A percentile compares a stretch with the other conserved stretches of the same genome.
Evolutionary conservation across 192 early-diverging fungal species (phyloP).

Genomic region (Diversispora eburnea): DNA sequence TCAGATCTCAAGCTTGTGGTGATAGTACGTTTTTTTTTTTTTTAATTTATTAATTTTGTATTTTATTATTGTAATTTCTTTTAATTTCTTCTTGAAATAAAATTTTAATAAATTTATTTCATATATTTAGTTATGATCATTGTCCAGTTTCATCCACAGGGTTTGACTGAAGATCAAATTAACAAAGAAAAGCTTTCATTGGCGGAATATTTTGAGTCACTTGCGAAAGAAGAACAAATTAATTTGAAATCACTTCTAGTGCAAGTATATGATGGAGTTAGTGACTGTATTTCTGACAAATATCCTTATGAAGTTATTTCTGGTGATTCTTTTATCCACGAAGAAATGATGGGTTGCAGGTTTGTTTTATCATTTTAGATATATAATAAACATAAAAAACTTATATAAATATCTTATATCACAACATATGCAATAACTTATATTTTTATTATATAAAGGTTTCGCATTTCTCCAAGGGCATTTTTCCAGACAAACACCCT

Average conservation of each 20-base stretch:
- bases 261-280: conserved; percentile 44
- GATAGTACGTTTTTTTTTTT: conserved; percentile 43
- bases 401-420: conserved; percentile 2
- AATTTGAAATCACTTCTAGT: conserved; percentile 51
- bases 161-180: conserved; percentile 37
- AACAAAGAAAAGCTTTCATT: conserved; percentile 37
- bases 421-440: too few species aligned
- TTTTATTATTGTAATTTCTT: not conserved
- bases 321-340: conserved; percentile 59
- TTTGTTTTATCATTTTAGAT: not conserved
- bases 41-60: not conserved
- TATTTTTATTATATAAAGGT: conserved; percentile 36
- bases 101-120: too few species aligned
- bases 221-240: conserved; percentile 25
- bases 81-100: conserved; percentile 3
- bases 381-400: too few species aligned
- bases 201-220: conserved; percentile 33
- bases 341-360: conserved; percentile 55
- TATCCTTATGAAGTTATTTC: conserved; percentile 41
- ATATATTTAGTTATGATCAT: conserved; percentile 51
- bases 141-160: conserved; percentile 55
- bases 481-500: conserved; percentile 81
- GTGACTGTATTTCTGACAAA: conserved; percentile 56
- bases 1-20: conserved; percentile 57
- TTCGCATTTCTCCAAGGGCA: conserved; percentile 67